phyloP scores from a whole-genome alignment of 495 filamentous ascomycete genomes.

The Aspergillus taichungensis region DNA sequence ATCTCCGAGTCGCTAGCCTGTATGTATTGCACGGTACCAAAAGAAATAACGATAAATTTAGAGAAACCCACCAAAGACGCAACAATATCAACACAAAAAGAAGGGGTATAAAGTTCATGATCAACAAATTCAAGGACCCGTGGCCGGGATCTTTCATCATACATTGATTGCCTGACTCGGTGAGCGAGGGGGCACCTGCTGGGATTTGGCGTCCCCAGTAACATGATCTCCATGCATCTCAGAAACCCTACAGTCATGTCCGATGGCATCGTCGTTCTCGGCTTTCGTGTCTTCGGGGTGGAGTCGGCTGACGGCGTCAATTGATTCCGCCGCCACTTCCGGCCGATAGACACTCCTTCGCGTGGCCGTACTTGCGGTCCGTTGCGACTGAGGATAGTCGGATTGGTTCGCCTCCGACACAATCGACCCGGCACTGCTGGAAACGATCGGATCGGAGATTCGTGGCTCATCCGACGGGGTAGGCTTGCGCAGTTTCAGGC shows the following conservation, averaged over 20 bases:
- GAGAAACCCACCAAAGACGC: neutral
- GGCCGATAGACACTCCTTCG: slow-evolving; percentile 19
- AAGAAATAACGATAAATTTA: neutral
- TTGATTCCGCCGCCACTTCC: slow-evolving; percentile 20
- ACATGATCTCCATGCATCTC: neutral
- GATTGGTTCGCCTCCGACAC: slow-evolving; percentile 15
- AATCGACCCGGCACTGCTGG: slow-evolving; percentile 26
- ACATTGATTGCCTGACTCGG: slow-evolving; percentile 19
- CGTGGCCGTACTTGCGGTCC: slow-evolving; percentile 33
- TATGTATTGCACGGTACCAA: neutral
- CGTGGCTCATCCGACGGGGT: slow-evolving; percentile 38
- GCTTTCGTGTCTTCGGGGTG: slow-evolving; percentile 5
- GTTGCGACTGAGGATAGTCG: slow-evolving; percentile 26
- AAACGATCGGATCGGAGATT: slow-evolving; percentile 27
- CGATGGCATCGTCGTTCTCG: slow-evolving; percentile 8
- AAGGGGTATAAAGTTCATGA: slow-evolving; percentile 17
- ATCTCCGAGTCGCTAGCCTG: no score
- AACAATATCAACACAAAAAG: slow-evolving; percentile 3
- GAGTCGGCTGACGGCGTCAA: slow-evolving; percentile 6
- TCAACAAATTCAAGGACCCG: neutral
- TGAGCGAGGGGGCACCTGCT: slow-evolving; percentile 8
- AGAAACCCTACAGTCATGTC: slow-evolving; percentile 5
- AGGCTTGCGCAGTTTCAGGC: slow-evolving; percentile 49
- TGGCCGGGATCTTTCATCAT: slow-evolving; percentile 3
- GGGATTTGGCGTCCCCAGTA: slow-evolving; percentile 3